Percentiles rank a stretch among this genome's conserved stretches.
phyloP scores from a whole-genome alignment of 805 yeast genomes.

The Metschnikowia kofuensis region DNA sequence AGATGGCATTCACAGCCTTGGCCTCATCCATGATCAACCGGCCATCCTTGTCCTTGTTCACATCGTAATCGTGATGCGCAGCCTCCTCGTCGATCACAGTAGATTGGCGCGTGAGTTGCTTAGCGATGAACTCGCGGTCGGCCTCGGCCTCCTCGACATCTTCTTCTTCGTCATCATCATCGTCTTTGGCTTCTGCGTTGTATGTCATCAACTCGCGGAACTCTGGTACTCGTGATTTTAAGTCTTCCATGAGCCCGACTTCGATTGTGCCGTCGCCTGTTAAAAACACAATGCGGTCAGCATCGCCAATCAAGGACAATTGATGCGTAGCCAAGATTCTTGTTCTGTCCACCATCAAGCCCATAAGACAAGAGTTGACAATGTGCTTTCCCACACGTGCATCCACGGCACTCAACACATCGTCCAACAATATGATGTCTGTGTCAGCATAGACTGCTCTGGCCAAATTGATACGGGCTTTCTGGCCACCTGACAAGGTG shows the following conservation, averaged over 20 bases:
- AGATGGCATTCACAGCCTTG: conserved; percentile 25
- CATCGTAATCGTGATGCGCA: conserved; percentile 29
- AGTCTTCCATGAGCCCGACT: conserved; percentile 58
- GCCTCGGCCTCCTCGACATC: conserved; percentile 17
- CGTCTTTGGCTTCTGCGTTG: conserved; percentile 24
- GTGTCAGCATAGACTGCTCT: conserved; percentile 71
- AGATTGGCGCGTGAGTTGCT: conserved; percentile 16
- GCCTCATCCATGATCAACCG: conserved; percentile 14
- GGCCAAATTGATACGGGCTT: conserved; percentile 77
- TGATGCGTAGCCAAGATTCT: conserved; percentile 84
- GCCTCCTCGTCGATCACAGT: conserved; percentile 29
- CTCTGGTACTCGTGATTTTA: conserved; percentile 37
- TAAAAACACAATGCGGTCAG: conserved; percentile 67
- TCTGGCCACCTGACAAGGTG: conserved; percentile 86
- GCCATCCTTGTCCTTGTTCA: conserved; percentile 20
- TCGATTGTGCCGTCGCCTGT: conserved; percentile 61
- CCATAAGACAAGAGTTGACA: conserved; percentile 64
- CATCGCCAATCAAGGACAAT: conserved; percentile 62
- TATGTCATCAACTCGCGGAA: conserved; percentile 40
- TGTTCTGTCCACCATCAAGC: conserved; percentile 55
- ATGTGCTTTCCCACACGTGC: conserved; percentile 83
- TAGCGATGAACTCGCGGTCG: conserved; percentile 14
- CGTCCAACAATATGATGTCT: conserved; percentile 71
- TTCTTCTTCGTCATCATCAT: conserved; percentile 19
- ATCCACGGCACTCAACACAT: conserved; percentile 82